Conservation (phyloP, 1,284 basidiomycete species). For the Neonothopanus nambi region DNA sequence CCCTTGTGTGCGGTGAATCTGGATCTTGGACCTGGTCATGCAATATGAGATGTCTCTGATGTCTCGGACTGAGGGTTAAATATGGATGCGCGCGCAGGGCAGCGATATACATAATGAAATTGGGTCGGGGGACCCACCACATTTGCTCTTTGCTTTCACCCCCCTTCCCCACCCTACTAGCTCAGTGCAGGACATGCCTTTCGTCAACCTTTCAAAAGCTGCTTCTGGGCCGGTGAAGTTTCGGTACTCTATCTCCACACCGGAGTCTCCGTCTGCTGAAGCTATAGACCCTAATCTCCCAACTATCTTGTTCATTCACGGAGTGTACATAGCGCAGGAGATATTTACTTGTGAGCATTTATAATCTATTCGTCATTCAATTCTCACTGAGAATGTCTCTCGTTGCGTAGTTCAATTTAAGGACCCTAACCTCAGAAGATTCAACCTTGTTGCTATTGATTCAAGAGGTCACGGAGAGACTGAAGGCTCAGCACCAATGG, state of each 20-base stretch:
- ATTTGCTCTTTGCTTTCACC: too few relatives aligned
- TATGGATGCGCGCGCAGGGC: too few relatives aligned
- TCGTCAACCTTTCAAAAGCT: conserved; percentile 27
- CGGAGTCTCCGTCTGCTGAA: conserved; percentile 26
- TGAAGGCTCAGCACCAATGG: conserved; percentile 22
- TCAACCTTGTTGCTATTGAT: conserved; percentile 36
- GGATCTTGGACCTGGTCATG: too few relatives aligned
- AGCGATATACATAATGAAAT: too few relatives aligned
- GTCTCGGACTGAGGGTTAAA: too few relatives aligned
- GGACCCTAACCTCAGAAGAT: conserved; percentile 32
- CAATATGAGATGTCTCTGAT: too few relatives aligned
- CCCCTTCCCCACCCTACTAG: too few relatives aligned
- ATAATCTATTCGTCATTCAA: not conserved
- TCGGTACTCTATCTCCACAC: conserved; percentile 36
- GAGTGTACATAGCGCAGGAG: conserved; percentile 31
- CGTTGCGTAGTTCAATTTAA: conserved; percentile 31
- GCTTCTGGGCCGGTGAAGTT: conserved; percentile 27
- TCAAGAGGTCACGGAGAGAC: conserved; percentile 33
- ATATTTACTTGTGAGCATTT: conserved; percentile 34
- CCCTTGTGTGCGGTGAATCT: too few relatives aligned
- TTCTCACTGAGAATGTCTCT: not conserved
- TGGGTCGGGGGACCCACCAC: too few relatives aligned
- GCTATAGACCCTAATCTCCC: conserved; percentile 30
- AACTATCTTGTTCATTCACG: conserved; percentile 34
- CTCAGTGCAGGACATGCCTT: conserved; percentile 25